Evolutionary conservation across 306 rosid genomes (phyloP), one percentile per base, ranked within the genome.

Genomic region (Glycine tomentella): DNA sequence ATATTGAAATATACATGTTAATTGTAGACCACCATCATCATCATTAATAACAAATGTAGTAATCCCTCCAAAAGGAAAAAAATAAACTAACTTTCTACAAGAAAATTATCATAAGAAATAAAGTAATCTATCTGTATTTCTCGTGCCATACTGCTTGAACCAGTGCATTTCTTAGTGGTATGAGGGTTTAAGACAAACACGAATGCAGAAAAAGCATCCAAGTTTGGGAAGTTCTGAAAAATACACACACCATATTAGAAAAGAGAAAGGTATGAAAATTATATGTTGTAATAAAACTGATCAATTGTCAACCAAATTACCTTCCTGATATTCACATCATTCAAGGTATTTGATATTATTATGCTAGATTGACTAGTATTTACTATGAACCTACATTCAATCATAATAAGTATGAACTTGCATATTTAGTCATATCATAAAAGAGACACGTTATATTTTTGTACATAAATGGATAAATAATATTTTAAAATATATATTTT

Each of bases 81-180:
- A 38, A 20, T 0, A 25, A 38, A 38, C 1, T 0, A 38, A 38
- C 40, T 38, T 38, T 38, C 44, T 38, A 38, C 44, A 67, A 31
- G 34, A 78, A 74, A 44, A 40, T 64, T 25, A 16, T 69, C 78
- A 76, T 44, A 61, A 80, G 68, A 86, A 67, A 65, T 51, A 71
- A 75, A 67, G 63, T 49, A 69, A 78, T 82, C 79, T 86, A 93
- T 98, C 87, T 93, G 99, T 57, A 90, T 92, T 91, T 90, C 93
- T 85, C 74, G 90, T 48, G 88, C 85, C 80, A 93, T 75, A 87
- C 83, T 75, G 84, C 82, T 86, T 73, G 82, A 85, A 74, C 82
- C 90, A 72, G 74, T 52, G 80, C 81, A 64, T 76, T 85, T 88
- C 88, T 86, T 87, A 12, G 86, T 57, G 76, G 69, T 85, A 74